These are phyloP conservation scores for Blastobotrys attinorum DNA, from an alignment of 805 yeast genomes.

Conservation along the genomic window DNA sequence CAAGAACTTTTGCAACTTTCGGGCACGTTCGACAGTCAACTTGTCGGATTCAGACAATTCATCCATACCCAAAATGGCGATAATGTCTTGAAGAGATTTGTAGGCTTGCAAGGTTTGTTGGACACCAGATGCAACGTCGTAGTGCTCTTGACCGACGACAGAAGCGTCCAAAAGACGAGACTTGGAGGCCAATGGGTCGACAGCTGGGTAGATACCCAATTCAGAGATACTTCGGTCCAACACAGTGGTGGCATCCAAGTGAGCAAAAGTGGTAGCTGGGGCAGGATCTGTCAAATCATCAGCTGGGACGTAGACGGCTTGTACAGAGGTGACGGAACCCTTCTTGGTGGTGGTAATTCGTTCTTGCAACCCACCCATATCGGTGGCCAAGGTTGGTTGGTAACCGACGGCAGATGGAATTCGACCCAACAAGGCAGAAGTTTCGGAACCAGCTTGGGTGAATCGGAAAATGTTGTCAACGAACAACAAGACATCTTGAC, in stretches of 20 bases:
- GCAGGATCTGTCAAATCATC: conserved; percentile 99
- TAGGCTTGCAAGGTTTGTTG: conserved; percentile 99
- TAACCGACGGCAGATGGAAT: conserved; percentile 99
- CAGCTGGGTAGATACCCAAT: conserved; percentile 99
- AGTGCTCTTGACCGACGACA: conserved; percentile 98
- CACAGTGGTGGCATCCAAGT: conserved; percentile 99
- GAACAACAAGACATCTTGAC: conserved; percentile 99
- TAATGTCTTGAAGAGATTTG: conserved; percentile 99
- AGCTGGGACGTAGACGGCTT: conserved; percentile 99
- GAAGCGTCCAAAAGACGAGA: conserved; percentile 96
- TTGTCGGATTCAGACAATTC: conserved; percentile 98
- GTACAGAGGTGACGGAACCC: conserved; percentile 99
- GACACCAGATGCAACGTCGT: conserved; percentile 86
- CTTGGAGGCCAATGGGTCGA: conserved; percentile 99
- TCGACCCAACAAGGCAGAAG: conserved; percentile 99
- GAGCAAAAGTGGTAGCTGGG: conserved; percentile 99
- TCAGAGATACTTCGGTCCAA: conserved; percentile 99
- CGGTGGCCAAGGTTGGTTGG: conserved; percentile 99
- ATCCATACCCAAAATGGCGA: conserved; percentile 99
- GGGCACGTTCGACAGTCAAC: conserved; percentile 99
- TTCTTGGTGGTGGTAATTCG: conserved; percentile 99
- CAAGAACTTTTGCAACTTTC: conserved; percentile 99
- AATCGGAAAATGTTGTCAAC: conserved; percentile 99
- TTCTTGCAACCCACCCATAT: conserved; percentile 99
- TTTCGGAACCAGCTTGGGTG: conserved; percentile 99